Conservation (phyloP, 257 asterid genomes). For the Solanum stenotomum region DNA sequence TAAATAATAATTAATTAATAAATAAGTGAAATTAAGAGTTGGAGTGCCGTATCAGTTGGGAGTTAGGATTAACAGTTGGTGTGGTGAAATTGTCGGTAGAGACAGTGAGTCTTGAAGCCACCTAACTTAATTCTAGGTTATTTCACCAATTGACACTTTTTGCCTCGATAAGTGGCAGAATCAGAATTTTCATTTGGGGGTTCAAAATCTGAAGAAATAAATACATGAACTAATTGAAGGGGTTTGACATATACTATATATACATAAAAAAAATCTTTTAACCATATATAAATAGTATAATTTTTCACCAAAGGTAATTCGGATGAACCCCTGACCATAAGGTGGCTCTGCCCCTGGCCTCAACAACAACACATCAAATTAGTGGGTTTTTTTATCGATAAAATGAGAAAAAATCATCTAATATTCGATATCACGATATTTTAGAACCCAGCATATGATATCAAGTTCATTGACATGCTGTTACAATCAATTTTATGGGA, state of each 20-base stretch:
- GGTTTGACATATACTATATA: too few species aligned
- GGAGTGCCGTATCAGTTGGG: constrained; percentile 8
- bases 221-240: too few species aligned
- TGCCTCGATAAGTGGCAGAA: too few species aligned
- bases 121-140: background rate
- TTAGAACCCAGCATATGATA: background rate
- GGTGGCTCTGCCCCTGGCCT: too few species aligned
- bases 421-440: too few species aligned
- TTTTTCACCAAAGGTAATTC: rapidly evolving
- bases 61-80: background rate
- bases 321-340: too few species aligned
- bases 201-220: too few species aligned
- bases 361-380: background rate
- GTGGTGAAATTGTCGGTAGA: constrained; percentile 9
- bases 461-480: background rate
- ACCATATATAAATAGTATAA: too few species aligned
- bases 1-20: background rate
- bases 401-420: background rate
- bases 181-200: too few species aligned
- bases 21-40: background rate
- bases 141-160: background rate
- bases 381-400: background rate
- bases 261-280: too few species aligned
- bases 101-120: background rate
- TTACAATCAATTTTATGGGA: too few species aligned